phyloP scores from a whole-genome alignment of 108 stramenopile species.

The Discostella stelligeroides region DNA sequence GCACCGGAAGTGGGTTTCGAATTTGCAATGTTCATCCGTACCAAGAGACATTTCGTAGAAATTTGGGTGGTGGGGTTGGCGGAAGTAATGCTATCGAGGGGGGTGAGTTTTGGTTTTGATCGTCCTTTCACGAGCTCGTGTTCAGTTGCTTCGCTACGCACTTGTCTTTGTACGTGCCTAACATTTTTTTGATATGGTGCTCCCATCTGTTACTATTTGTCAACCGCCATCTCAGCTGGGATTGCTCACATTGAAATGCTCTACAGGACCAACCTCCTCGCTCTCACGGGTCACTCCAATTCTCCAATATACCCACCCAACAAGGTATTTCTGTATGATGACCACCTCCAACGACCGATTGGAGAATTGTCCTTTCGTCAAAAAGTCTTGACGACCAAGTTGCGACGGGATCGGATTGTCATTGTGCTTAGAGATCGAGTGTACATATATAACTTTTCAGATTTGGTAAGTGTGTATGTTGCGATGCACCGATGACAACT shows the following conservation, averaged over 20 bases:
- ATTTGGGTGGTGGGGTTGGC: constrained; percentile 33
- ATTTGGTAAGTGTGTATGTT: constrained; percentile 73
- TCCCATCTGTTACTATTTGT: constrained; percentile 27
- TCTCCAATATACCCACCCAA: constrained; percentile 93
- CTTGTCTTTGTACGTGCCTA: background rate
- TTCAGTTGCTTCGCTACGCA: too few relatives aligned
- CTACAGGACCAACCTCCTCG: constrained; percentile 97
- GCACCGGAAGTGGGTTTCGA: constrained; percentile 92
- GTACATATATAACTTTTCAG: constrained; percentile 94
- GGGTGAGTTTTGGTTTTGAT: background rate
- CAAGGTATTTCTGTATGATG: constrained; percentile 99
- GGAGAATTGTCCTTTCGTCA: constrained; percentile 94
- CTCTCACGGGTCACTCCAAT: constrained; percentile 89
- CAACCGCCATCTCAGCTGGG: constrained; percentile 54
- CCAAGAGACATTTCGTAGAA: constrained; percentile 83
- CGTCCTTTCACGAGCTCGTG: background rate
- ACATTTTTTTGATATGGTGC: constrained; percentile 8
- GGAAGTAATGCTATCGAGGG: constrained; percentile 3
- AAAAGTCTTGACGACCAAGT: constrained; percentile 84
- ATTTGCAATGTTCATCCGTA: constrained; percentile 97
- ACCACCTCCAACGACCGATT: constrained; percentile 92
- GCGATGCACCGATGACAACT: too few relatives aligned
- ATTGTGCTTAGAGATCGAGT: constrained; percentile 93
- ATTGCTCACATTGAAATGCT: constrained; percentile 99
- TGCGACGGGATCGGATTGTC: constrained; percentile 96